Percentiles rank a stretch among this genome's conserved stretches.
phyloP scores from a whole-genome alignment of 2,329 filamentous ascomycete genomes.

The Lithohypha guttulata region DNA sequence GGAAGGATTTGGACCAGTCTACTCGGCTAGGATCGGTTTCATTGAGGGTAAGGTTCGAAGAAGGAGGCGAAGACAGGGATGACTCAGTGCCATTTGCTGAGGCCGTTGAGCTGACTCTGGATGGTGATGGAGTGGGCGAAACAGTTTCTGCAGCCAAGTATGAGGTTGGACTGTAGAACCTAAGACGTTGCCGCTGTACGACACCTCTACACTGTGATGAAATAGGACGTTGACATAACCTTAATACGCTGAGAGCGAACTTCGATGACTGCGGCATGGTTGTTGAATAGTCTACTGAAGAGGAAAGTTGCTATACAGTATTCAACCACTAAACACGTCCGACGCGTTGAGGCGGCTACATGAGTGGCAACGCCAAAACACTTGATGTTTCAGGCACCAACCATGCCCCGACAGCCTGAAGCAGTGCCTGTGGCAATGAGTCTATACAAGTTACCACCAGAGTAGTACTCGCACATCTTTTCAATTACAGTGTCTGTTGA shows the following conservation, averaged over 20 bases:
- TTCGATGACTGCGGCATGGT: constrained; percentile 6
- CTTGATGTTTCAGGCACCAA: constrained; percentile 6
- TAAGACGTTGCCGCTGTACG: not conserved
- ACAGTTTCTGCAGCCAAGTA: constrained; percentile 10
- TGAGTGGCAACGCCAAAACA: constrained; percentile 18
- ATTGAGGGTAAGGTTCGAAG: constrained; percentile 33
- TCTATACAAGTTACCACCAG: too few species aligned
- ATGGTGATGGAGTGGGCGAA: constrained; percentile 10
- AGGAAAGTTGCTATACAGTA: too few species aligned
- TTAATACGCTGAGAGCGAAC: constrained; percentile 4
- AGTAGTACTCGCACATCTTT: not conserved
- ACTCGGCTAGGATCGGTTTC: constrained; percentile 42
- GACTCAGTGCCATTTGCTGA: too few species aligned
- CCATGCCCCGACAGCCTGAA: too few species aligned
- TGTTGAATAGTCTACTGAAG: too few species aligned
- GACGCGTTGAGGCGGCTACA: too few species aligned
- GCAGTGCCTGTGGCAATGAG: too few species aligned
- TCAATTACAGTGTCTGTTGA: not conserved
- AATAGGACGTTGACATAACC: not conserved
- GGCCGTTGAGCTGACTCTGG: too few species aligned
- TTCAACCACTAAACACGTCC: too few species aligned
- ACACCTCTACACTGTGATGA: not conserved
- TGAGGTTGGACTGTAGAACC: constrained; percentile 12
- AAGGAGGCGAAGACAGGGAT: too few species aligned
- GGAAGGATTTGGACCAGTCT: constrained; percentile 77